Percentiles rank a stretch among this genome's conserved stretches.
Evolutionary conservation across 2,329 filamentous ascomycete genomes (phyloP).

Genomic region (Sclerotinia subarctica): DNA sequence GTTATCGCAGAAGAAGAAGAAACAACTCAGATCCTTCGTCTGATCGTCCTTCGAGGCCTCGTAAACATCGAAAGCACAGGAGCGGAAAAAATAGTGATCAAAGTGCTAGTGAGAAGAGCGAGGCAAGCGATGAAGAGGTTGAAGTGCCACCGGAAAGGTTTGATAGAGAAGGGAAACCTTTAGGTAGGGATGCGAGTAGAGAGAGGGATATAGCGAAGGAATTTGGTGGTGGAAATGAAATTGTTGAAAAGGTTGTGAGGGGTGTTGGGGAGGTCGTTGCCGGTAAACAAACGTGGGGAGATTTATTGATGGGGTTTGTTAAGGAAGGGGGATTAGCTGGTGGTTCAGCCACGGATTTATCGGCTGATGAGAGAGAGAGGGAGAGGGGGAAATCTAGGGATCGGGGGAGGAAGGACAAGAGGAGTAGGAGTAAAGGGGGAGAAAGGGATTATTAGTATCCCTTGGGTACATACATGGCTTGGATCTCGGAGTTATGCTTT

Average conservation of each 20-base stretch:
- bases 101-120: slow-evolving; percentile 20
- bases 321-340: slow-evolving; percentile 23
- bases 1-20: slow-evolving; percentile 25
- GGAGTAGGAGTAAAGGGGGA: neutral
- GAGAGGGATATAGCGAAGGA: slow-evolving; percentile 16
- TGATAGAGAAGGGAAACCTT: slow-evolving; percentile 32
- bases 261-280: slow-evolving; percentile 35
- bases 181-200: neutral
- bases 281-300: slow-evolving; percentile 35
- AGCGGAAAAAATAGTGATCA: slow-evolving; percentile 23
- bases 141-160: slow-evolving; percentile 37
- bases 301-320: slow-evolving; percentile 33
- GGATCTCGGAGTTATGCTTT: neutral
- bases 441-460: slow-evolving; percentile 13
- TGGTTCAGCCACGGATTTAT: neutral
- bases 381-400: neutral
- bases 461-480: neutral
- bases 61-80: slow-evolving; percentile 27
- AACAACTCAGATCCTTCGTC: slow-evolving; percentile 36
- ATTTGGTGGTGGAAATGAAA: slow-evolving; percentile 28
- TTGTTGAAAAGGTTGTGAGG: slow-evolving; percentile 33
- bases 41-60: slow-evolving; percentile 30
- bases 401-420: neutral
- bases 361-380: neutral
- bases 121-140: slow-evolving; percentile 23